These are phyloP conservation scores for Fusarium hostae DNA, from an alignment of 2,329 filamentous ascomycete species.

Conservation along the genomic window DNA sequence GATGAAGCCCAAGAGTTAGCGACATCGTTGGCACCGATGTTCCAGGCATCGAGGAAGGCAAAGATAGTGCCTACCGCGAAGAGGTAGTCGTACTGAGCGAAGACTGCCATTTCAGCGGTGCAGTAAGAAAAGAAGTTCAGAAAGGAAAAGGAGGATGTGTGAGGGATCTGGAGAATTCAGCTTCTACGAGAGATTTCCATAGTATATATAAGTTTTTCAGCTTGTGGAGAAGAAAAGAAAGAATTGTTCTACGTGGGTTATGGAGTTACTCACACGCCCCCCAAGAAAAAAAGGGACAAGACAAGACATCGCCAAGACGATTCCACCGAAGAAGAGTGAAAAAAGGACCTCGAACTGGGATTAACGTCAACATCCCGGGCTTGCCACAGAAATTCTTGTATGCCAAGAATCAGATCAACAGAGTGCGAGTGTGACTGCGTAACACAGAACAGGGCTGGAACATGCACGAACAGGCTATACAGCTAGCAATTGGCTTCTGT, in stretches of 20 bases:
- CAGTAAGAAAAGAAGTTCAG: neutral
- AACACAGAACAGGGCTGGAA: neutral
- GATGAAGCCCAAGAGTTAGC: conserved; percentile 82
- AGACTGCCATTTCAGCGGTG: conserved; percentile 38
- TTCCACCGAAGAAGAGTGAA: neutral
- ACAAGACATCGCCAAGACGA: conserved; percentile 28
- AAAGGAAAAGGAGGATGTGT: neutral
- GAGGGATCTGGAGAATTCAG: conserved; percentile 12
- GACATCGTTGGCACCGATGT: conserved; percentile 74
- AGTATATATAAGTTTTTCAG: conserved; percentile 22
- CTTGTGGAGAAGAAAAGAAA: conserved; percentile 6
- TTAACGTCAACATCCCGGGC: neutral
- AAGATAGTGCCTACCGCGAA: conserved; percentile 73
- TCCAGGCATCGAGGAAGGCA: conserved; percentile 74
- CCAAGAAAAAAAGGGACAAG: neutral
- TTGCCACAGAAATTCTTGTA: conserved; percentile 22
- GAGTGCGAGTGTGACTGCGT: neutral
- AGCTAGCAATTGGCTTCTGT: neutral
- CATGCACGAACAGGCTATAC: neutral
- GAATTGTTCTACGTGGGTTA: neutral
- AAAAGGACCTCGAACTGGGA: neutral
- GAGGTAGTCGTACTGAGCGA: conserved; percentile 69
- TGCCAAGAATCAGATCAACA: conserved; percentile 39
- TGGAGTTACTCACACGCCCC: conserved; percentile 20
- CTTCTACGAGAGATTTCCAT: conserved; percentile 4